Percentiles rank a stretch among this genome's conserved stretches.
phyloP scores from a whole-genome alignment of 177 flowering plant species.

The Telopea speciosissima region DNA sequence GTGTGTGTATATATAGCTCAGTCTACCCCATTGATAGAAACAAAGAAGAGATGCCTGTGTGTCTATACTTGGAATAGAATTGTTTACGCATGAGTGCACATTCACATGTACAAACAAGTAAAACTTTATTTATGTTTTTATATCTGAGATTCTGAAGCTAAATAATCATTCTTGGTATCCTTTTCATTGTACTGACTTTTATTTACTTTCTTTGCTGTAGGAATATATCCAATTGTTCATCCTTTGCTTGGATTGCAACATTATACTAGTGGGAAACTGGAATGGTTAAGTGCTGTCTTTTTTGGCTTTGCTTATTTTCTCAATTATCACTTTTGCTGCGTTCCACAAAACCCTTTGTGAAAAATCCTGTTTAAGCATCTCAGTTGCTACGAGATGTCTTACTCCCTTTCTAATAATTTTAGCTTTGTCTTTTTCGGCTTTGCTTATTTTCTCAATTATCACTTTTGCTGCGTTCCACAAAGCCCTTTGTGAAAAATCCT shows the following conservation, averaged over 20 bases:
- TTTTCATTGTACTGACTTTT: constrained; percentile 4
- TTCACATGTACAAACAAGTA: neutral
- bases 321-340: neutral
- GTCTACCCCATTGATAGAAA: too few relatives aligned
- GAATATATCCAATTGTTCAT: constrained; percentile 67
- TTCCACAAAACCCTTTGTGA: neutral
- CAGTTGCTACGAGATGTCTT: neutral
- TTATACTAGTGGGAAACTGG: constrained; percentile 85
- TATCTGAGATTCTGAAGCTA: neutral
- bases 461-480: neutral
- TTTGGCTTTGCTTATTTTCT: neutral
- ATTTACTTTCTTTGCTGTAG: constrained; percentile 31
- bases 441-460: neutral
- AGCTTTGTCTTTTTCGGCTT: neutral
- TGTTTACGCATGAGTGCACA: neutral
- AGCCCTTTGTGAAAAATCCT: neutral
- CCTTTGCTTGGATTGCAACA: constrained; percentile 87
- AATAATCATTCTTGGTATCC: neutral
- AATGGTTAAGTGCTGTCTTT: constrained; percentile 46
- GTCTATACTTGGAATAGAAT: too few relatives aligned
- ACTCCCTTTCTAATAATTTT: too few relatives aligned
- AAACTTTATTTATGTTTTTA: neutral
- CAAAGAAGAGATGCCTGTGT: too few relatives aligned
- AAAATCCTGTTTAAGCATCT: neutral
- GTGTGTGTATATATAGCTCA: too few relatives aligned